A percentile compares a stretch with the other conserved stretches of the same genome.
phyloP scores from a whole-genome alignment of 306 rosid species.

The Potentilla sterilis region DNA sequence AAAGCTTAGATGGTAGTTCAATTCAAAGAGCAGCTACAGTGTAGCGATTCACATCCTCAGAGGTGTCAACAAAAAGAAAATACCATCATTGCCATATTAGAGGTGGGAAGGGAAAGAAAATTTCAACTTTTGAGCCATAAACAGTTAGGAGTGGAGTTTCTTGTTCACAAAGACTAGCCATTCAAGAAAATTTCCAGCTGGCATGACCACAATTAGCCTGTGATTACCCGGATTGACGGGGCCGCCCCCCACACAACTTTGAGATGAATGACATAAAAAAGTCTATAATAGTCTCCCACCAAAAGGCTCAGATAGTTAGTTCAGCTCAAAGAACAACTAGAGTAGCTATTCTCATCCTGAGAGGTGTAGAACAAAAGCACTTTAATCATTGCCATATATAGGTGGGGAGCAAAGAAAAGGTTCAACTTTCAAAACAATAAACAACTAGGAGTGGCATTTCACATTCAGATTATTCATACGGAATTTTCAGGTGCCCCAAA shows the following conservation, averaged over 20 bases:
- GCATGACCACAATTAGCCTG: background rate
- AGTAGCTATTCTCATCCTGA: constrained; percentile 23
- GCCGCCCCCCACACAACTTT: too few relatives aligned
- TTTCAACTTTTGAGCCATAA: background rate
- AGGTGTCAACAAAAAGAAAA: constrained; percentile 14
- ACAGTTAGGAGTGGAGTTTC: background rate
- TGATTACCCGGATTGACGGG: background rate
- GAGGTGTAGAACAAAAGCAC: constrained; percentile 14
- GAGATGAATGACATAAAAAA: background rate
- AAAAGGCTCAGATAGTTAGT: constrained; percentile 10
- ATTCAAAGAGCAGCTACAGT: constrained; percentile 10
- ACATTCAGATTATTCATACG: background rate
- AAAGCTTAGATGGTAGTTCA: constrained; percentile 1
- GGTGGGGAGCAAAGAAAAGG: background rate
- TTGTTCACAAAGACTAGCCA: background rate
- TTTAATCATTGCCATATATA: background rate
- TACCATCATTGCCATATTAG: constrained; percentile 9
- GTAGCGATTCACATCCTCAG: constrained; percentile 21
- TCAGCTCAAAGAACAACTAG: constrained; percentile 18
- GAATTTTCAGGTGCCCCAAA: background rate
- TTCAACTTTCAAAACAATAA: background rate
- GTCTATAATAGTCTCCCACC: background rate
- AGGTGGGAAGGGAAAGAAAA: background rate
- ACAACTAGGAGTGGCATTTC: background rate
- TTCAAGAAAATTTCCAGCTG: background rate